Conservation (phyloP, 139 green algal species). For the Yamagishiella unicocca region DNA sequence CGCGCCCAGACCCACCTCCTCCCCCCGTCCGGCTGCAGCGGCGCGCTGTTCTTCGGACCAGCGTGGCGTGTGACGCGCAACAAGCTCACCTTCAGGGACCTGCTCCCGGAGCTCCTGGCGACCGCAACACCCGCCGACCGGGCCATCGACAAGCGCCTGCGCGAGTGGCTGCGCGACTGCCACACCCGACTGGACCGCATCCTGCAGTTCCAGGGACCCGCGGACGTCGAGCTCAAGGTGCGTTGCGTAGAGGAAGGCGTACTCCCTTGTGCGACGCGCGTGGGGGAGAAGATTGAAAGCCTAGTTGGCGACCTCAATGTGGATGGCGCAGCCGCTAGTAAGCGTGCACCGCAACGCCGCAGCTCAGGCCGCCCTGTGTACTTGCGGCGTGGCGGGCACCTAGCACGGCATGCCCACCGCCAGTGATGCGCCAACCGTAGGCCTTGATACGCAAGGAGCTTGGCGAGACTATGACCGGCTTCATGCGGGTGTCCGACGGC, state of each 20-base stretch:
- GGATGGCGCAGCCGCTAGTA: too few species aligned
- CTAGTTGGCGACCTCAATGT: too few species aligned
- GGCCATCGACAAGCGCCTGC: conserved; percentile 70
- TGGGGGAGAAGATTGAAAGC: too few species aligned
- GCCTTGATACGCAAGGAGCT: conserved; percentile 46
- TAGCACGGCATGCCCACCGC: too few species aligned
- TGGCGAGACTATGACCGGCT: conserved; percentile 72
- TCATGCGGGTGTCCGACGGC: conserved; percentile 70
- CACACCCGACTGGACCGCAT: conserved; percentile 80
- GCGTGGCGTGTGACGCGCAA: conserved; percentile 85
- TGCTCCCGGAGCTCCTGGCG: conserved; percentile 75
- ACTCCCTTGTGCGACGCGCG: too few species aligned
- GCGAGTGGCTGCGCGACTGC: conserved; percentile 79
- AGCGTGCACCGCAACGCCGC: too few species aligned
- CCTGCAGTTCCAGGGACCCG: conserved; percentile 67
- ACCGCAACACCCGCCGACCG: conserved; percentile 65
- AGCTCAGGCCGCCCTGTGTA: too few species aligned
- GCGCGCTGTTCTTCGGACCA: conserved; percentile 86
- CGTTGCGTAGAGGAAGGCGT: too few species aligned
- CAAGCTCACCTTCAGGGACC: conserved; percentile 83
- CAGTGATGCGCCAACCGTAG: conserved; percentile 50
- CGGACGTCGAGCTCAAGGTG: conserved; percentile 63
- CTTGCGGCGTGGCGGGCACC: too few species aligned
- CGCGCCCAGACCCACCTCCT: background rate
- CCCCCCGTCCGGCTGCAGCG: conserved; percentile 45